Evolutionary conservation across 2,329 filamentous ascomycete genomes (phyloP).

Genomic region (Macroventuria anomochaeta): DNA sequence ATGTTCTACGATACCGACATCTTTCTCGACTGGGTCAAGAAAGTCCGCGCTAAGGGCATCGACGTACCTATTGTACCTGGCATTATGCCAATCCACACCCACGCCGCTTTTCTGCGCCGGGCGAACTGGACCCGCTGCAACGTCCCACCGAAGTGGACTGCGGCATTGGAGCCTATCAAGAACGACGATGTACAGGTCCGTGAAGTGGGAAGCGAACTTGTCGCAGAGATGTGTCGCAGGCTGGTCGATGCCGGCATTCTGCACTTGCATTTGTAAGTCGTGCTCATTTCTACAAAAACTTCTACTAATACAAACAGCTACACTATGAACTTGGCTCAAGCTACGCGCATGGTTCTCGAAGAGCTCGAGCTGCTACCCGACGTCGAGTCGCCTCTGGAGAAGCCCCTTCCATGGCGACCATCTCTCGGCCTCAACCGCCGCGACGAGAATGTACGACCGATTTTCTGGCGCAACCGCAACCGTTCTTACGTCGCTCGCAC

Average conservation of each 20-base stretch:
- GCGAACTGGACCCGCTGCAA: constrained; percentile 90
- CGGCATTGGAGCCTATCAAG: constrained; percentile 87
- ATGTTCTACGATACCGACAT: constrained; percentile 99
- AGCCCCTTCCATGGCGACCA: constrained; percentile 94
- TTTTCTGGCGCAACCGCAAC: constrained; percentile 98
- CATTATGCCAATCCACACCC: constrained; percentile 94
- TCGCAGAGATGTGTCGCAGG: constrained; percentile 88
- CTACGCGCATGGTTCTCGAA: constrained; percentile 91
- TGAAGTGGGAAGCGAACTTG: constrained; percentile 83
- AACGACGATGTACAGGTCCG: constrained; percentile 94
- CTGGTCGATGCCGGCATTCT: constrained; percentile 81
- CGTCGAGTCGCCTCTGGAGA: constrained; percentile 77
- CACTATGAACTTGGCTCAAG: constrained; percentile 97
- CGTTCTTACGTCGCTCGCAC: constrained; percentile 95
- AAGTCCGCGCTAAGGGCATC: constrained; percentile 85
- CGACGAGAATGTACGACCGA: constrained; percentile 93
- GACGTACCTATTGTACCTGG: constrained; percentile 82
- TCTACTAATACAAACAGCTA: constrained; percentile 61
- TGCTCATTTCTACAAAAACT: no score
- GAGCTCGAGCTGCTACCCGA: constrained; percentile 84
- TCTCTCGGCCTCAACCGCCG: constrained; percentile 87
- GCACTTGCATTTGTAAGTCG: constrained; percentile 81
- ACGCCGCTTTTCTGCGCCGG: constrained; percentile 87
- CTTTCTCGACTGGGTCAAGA: constrained; percentile 88
- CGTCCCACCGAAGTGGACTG: constrained; percentile 81